These are phyloP conservation scores for Amaranthus cruentus DNA, from an alignment of 148 eudicot species.

Conservation along the genomic window DNA sequence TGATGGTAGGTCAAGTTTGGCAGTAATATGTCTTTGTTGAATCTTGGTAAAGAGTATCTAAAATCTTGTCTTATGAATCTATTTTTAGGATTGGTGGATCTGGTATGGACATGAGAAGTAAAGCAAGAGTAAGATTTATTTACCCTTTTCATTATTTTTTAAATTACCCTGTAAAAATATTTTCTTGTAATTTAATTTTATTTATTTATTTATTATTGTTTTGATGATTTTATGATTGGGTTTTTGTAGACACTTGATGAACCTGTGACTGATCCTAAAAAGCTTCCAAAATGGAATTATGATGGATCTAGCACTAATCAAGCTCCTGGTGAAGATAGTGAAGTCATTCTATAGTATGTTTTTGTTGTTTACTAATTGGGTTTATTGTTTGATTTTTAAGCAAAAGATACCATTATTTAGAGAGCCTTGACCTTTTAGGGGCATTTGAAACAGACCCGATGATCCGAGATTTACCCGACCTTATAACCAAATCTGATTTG, in stretches of 20 bases:
- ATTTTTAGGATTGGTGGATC: slow-evolving; percentile 88
- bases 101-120: slow-evolving; percentile 92
- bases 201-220: not conserved
- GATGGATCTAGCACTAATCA: slow-evolving; percentile 62
- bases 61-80: slow-evolving; percentile 5
- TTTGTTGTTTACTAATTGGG: not conserved
- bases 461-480: too few relatives aligned
- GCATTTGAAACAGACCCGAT: too few relatives aligned
- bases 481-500: too few relatives aligned
- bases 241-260: slow-evolving; percentile 30
- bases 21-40: not conserved
- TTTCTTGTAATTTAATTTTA: too few relatives aligned
- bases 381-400: not conserved
- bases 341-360: slow-evolving; percentile 55
- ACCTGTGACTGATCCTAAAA: slow-evolving; percentile 38
- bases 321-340: slow-evolving; percentile 60
- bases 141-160: too few relatives aligned
- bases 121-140: slow-evolving; percentile 70
- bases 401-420: too few relatives aligned
- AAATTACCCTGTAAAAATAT: too few relatives aligned
- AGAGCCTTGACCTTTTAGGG: too few relatives aligned
- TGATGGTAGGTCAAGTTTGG: slow-evolving; percentile 6
- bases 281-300: slow-evolving; percentile 54
- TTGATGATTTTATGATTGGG: slow-evolving; percentile 6
- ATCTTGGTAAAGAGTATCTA: slow-evolving; percentile 2